Base-by-base conservation (phyloP, 176 grass and related monocot genomes). In the Musa schizocarpa region DNA sequence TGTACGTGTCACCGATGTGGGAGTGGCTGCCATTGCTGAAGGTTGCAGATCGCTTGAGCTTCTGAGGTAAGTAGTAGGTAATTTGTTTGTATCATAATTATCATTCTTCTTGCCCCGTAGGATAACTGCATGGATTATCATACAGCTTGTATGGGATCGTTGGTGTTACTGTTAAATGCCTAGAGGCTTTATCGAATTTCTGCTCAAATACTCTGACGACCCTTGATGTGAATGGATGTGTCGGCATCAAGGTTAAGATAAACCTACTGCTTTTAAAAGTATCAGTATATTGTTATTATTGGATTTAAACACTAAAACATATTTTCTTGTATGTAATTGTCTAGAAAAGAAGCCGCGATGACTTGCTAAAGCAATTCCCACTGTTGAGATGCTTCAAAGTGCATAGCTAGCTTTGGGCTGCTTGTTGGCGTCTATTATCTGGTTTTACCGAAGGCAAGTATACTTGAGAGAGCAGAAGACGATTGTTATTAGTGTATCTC, bases 181-280 rank as follows among this genome's bases (percentile, higher is more conserved):
- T 93, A 22, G 82, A 97, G 66, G 86, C 82, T 71, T 80, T 97
- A 64, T 90, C 90, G 22, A 85, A 93, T 77, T 84, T 64, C 56
- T 93, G 87, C 61, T 82, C 83, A 19, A 74, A 59, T 65, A 87
- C 71, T 69, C 90, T 97, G 50, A 93, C 83, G 25, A 97, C 90
- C 61, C 93, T 93, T 2, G 93, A 93, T 80, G 86, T 97, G 79
- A 93, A 97, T 87, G 93, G 93, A 19, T 97, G 93, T 76, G 66
- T 77, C 54, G 90, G 86, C 61, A 89, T 97, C 88, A 90, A 90
- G 88, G 93, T 97, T 65, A 69, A 78, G 1, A 71, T 63, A 13
- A 29, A 34, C 23, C 50, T 23, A 56, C 26, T 53, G 50, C 52
- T 74, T 76, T 58, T 24, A 66, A 9, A 19, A 22, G 21, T 59